Conservation (phyloP, 352 stramenopile genomes). For the Globisporangium nodosum region DNA sequence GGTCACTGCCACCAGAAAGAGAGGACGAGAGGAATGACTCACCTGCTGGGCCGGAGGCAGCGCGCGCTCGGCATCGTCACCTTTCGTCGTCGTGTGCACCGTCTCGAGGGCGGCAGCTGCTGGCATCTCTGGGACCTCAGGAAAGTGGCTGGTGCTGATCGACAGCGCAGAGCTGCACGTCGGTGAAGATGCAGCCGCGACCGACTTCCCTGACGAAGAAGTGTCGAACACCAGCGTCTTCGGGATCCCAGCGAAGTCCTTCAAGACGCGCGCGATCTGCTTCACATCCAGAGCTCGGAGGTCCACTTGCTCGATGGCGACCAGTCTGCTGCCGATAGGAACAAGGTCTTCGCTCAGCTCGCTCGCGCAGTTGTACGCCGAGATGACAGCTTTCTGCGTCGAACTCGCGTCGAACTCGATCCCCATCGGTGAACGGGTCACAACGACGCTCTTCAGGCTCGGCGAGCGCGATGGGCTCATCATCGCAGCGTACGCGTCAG, state of each 20-base stretch:
- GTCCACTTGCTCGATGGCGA: slow-evolving; percentile 42
- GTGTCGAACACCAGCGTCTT: slow-evolving; percentile 40
- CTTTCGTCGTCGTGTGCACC: too few species aligned
- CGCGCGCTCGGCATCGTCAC: not conserved
- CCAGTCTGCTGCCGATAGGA: slow-evolving; percentile 33
- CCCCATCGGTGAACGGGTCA: slow-evolving; percentile 20
- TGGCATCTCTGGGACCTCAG: too few species aligned
- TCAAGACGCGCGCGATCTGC: slow-evolving; percentile 29
- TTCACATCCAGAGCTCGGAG: slow-evolving; percentile 28
- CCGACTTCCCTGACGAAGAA: too few species aligned
- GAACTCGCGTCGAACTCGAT: slow-evolving; percentile 26
- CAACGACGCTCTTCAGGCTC: slow-evolving; percentile 12
- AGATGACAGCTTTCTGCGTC: slow-evolving; percentile 15
- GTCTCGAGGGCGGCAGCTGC: too few species aligned
- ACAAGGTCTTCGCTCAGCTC: slow-evolving; percentile 21
- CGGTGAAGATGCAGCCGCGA: too few species aligned
- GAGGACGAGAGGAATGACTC: not conserved
- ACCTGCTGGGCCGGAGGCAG: not conserved
- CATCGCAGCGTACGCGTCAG: slow-evolving; percentile 28
- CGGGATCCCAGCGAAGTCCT: slow-evolving; percentile 17
- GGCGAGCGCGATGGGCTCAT: slow-evolving; percentile 13
- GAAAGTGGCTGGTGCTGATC: too few species aligned
- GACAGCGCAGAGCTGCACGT: too few species aligned
- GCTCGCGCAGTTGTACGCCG: slow-evolving; percentile 14
- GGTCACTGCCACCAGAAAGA: too few species aligned